phyloP scores from a whole-genome alignment of 306 rosid species.

The Cucurbita argyrosperma region DNA sequence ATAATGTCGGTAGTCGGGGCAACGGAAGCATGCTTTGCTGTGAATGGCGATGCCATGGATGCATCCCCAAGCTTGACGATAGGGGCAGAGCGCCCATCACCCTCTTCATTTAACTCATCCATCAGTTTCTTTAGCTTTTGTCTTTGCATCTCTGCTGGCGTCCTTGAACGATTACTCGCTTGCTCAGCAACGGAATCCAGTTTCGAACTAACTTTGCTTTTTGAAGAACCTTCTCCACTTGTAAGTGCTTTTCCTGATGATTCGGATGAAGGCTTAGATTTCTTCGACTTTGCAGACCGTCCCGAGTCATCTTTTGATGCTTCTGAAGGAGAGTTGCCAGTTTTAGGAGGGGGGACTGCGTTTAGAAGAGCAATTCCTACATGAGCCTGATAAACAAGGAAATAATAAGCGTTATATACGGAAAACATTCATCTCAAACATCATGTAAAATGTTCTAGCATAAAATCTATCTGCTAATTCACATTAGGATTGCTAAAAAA shows the following conservation, averaged over 20 bases:
- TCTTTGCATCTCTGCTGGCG: conserved; percentile 57
- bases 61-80: conserved; percentile 96
- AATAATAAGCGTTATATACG: neutral
- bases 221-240: conserved; percentile 61
- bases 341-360: conserved; percentile 59
- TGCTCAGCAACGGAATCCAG: conserved; percentile 31
- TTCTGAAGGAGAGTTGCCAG: conserved; percentile 34
- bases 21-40: conserved; percentile 96
- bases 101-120: conserved; percentile 91
- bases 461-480: neutral
- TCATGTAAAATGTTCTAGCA: neutral
- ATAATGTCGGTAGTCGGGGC: conserved; percentile 85
- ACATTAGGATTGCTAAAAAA: neutral
- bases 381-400: conserved; percentile 50
- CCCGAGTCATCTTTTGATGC: conserved; percentile 42
- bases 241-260: conserved; percentile 34
- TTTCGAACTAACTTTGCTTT: conserved; percentile 29
- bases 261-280: conserved; percentile 41
- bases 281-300: conserved; percentile 54
- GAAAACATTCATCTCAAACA: neutral
- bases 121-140: conserved; percentile 84
- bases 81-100: conserved; percentile 80
- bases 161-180: conserved; percentile 39
- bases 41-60: conserved; percentile 99
- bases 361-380: conserved; percentile 92